Conservation (phyloP, 2,329 filamentous ascomycete species). For the Penicillium olsonii region DNA sequence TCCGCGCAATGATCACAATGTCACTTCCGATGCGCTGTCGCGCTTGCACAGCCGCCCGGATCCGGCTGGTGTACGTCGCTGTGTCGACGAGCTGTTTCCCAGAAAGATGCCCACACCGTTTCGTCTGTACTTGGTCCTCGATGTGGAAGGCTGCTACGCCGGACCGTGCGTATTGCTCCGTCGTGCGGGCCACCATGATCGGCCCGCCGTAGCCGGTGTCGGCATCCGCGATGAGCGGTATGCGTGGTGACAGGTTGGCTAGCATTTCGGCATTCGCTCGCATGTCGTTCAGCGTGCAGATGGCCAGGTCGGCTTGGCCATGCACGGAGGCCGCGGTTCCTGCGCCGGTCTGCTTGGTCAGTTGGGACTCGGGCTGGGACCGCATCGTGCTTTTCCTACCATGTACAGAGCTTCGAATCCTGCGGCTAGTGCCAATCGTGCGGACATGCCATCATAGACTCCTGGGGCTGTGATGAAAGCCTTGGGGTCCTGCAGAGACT, state of each 20-base stretch:
- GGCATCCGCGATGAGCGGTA: slow-evolving; percentile 56
- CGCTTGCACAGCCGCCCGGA: slow-evolving; percentile 41
- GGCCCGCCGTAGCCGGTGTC: slow-evolving; percentile 58
- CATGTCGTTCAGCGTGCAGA: slow-evolving; percentile 56
- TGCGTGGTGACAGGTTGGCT: slow-evolving; percentile 51
- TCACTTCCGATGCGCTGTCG: slow-evolving; percentile 39
- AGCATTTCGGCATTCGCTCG: slow-evolving; percentile 56
- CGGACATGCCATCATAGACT: slow-evolving; percentile 55
- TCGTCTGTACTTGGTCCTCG: slow-evolving; percentile 57
- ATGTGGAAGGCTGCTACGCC: slow-evolving; percentile 60
- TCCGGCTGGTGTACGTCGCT: slow-evolving; percentile 37
- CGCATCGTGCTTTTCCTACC: slow-evolving; percentile 34
- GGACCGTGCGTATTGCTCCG: slow-evolving; percentile 52
- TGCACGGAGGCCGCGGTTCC: slow-evolving; percentile 52
- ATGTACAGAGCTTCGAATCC: slow-evolving; percentile 56
- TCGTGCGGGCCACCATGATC: slow-evolving; percentile 52
- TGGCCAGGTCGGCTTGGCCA: slow-evolving; percentile 53
- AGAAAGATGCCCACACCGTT: slow-evolving; percentile 44
- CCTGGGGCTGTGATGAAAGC: slow-evolving; percentile 50
- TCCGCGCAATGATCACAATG: slow-evolving; percentile 49
- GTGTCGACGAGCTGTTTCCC: slow-evolving; percentile 43
- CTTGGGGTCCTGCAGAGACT: slow-evolving; percentile 33
- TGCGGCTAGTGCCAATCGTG: slow-evolving; percentile 50
- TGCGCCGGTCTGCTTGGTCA: slow-evolving; percentile 47
- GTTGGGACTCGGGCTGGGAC: neutral